Base-by-base conservation (phyloP, 2,329 filamentous ascomycete species). In the Aspergillus unguis region DNA sequence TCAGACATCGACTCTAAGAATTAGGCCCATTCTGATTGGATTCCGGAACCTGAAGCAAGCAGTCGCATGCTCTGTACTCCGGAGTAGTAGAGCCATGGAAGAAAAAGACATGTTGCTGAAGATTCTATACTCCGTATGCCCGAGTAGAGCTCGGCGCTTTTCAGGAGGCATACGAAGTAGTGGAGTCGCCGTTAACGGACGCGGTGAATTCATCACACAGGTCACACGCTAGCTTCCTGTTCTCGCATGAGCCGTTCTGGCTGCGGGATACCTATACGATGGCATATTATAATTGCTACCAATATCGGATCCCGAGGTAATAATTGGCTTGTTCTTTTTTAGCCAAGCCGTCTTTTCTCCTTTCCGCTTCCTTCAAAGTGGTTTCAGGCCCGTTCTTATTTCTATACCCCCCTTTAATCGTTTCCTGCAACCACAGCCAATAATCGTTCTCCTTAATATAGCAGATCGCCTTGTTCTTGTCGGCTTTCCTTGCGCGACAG, bases 331-430 rank as follows among this genome's bases (percentile, higher is more conserved):
- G 40, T 42, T 48, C 17, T 37, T 52, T 46, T 48, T 45, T 49
- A 45, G 51, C 29, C 31, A 32, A 33, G 27, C 17, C 2, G 31
- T 11, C 17, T 50, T 51, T 50, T 41, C 37, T 50, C 51, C 43
- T 47, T 48, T 51, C 38, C 28, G 38, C 45, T 45, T 48, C 17
- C 38, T 53, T 53, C 37, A 32, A 10, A 11, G 11, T 36, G 42
- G 51, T 52, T 52, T 54, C 44, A 47, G 42, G 48, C 52, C 51
- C 4, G n/a, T 50, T 55, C 47, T 53, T 52, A 38, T 41, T 50
- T 52, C 50, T 48, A 31, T 10, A 31, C 29, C 25, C 47, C 49
- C 56, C 46, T 54, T 53, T 50, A 40, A 32, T 45, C 26, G 44
- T 11, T 11, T 31, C 26, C 31, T 40, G 40, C 41, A 25, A 36